phyloP scores from a whole-genome alignment of 495 filamentous ascomycete species.

The Trichoderma parareesei region DNA sequence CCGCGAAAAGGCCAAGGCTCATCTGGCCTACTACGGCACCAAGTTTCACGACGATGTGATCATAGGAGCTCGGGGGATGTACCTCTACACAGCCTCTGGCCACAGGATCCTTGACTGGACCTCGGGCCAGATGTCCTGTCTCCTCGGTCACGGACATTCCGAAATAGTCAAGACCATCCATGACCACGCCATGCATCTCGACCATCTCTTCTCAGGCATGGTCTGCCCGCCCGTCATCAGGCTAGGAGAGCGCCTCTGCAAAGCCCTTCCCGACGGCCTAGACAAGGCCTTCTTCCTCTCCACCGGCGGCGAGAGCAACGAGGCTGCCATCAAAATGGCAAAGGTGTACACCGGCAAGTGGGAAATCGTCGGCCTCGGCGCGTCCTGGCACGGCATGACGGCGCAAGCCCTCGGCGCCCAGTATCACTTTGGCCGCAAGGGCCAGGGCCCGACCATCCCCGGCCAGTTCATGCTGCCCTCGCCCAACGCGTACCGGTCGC shows the following conservation, averaged over 20 bases:
- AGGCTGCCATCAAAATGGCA: conserved; percentile 49
- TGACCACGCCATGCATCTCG: conserved; percentile 34
- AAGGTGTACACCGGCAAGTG: conserved; percentile 49
- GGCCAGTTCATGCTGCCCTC: conserved; percentile 37
- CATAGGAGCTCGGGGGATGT: conserved; percentile 18
- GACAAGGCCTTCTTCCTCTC: conserved; percentile 48
- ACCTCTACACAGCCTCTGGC: conserved; percentile 21
- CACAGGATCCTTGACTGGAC: conserved; percentile 45
- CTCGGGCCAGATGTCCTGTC: conserved; percentile 48
- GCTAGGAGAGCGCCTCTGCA: conserved; percentile 36
- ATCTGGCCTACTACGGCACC: conserved; percentile 23
- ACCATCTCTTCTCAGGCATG: conserved; percentile 50
- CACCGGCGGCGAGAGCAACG: conserved; percentile 47
- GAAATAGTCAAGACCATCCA: conserved; percentile 44
- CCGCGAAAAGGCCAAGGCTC: conserved; percentile 14
- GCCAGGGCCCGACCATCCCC: conserved; percentile 32
- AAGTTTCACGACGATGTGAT: conserved; percentile 22
- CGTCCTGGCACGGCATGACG: conserved; percentile 48
- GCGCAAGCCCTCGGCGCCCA: conserved; percentile 34
- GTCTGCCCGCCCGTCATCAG: conserved; percentile 42
- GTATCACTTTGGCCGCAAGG: conserved; percentile 40
- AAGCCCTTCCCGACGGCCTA: conserved; percentile 35
- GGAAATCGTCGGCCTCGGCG: conserved; percentile 46
- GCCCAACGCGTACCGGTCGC: conserved; percentile 46
- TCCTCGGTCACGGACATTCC: conserved; percentile 49